Conservation (phyloP, 257 asterid genomes). For the Anisodus acutangulus region DNA sequence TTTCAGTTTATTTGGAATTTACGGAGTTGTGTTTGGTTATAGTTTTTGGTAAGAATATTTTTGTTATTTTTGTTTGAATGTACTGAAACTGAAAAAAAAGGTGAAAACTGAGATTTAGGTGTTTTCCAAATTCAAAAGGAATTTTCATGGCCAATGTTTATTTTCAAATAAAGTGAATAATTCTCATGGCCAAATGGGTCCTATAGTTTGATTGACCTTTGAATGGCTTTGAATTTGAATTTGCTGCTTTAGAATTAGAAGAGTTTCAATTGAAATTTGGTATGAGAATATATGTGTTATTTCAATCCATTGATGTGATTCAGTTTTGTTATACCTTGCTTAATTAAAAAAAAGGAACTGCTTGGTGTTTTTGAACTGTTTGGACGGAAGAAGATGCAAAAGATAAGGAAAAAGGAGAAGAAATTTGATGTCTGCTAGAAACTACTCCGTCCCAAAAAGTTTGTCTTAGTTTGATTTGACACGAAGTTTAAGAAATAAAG, state of each 20-base stretch:
- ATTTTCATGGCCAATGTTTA: no score
- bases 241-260: neutral
- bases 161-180: no score
- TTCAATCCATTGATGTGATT: neutral
- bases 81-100: no score
- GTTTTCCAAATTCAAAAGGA: no score
- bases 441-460: neutral
- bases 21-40: no score
- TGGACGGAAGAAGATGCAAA: neutral
- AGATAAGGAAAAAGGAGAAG: neutral
- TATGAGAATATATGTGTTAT: neutral
- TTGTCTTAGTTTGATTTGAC: neutral
- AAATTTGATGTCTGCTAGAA: neutral
- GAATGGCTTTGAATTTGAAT: neutral
- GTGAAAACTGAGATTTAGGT: no score
- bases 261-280: no score
- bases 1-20: no score
- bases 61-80: no score
- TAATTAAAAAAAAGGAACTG: neutral
- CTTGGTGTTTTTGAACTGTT: neutral
- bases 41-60: no score
- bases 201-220: neutral
- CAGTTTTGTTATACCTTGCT: neutral
- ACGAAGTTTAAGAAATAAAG: neutral
- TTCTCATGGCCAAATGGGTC: no score